Conservation (phyloP, 352 stramenopile genomes). For the Thraustotheca clavata region DNA sequence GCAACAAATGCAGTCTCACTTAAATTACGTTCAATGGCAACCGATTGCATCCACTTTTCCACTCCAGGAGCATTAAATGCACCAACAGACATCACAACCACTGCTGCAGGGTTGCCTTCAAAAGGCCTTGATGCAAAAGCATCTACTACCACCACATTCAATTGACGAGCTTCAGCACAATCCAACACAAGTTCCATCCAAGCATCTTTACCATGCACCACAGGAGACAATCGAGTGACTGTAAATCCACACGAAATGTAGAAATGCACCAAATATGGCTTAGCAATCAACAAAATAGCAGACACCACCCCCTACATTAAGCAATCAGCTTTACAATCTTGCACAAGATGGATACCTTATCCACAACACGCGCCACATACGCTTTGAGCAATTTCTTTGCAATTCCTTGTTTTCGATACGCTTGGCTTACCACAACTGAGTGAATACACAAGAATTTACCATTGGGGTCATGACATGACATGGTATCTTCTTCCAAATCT, state of each 20-base stretch:
- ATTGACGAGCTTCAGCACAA: slow-evolving; percentile 25
- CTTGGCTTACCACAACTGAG: slow-evolving; percentile 65
- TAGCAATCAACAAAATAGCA: slow-evolving; percentile 71
- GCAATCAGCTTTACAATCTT: no score
- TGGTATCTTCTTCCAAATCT: slow-evolving; percentile 54
- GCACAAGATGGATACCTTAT: slow-evolving; percentile 21
- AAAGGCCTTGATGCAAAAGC: slow-evolving; percentile 56
- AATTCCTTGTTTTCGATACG: slow-evolving; percentile 61
- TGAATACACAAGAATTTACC: slow-evolving; percentile 83
- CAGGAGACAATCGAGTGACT: slow-evolving; percentile 42
- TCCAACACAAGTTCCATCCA: slow-evolving; percentile 75
- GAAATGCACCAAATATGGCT: slow-evolving; percentile 68
- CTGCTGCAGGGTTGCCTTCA: slow-evolving; percentile 85
- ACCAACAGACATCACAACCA: slow-evolving; percentile 54
- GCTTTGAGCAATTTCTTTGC: slow-evolving; percentile 64
- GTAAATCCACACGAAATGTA: slow-evolving; percentile 79
- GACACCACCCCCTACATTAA: slow-evolving; percentile 37
- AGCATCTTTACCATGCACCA: slow-evolving; percentile 72
- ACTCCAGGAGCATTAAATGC: slow-evolving; percentile 28
- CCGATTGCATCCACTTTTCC: slow-evolving; percentile 51
- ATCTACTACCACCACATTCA: slow-evolving; percentile 52
- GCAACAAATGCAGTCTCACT: slow-evolving; percentile 88
- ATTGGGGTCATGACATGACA: slow-evolving; percentile 61
- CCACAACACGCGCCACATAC: slow-evolving; percentile 51
- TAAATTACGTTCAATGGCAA: slow-evolving; percentile 90